phyloP scores from a whole-genome alignment of 2,329 filamentous ascomycete species.

The Alternaria gaisen region DNA sequence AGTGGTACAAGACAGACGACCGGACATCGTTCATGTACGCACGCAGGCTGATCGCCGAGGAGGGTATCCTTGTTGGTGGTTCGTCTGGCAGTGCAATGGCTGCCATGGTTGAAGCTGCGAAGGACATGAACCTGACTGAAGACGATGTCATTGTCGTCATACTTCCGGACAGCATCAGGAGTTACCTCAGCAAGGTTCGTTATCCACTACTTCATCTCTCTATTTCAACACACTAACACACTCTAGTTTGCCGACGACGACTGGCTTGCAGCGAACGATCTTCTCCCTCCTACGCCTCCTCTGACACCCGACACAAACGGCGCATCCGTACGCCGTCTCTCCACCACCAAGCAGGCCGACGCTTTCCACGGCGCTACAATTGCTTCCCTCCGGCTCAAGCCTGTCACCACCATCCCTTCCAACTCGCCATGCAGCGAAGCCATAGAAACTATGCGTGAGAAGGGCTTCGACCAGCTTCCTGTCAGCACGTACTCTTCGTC shows the following conservation, averaged over 20 bases:
- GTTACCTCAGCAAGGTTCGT: conserved; percentile 85
- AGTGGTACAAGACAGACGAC: conserved; percentile 99
- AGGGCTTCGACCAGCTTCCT: conserved; percentile 96
- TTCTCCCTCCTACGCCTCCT: conserved; percentile 72
- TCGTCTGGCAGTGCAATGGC: conserved; percentile 93
- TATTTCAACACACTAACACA: conserved; percentile 22
- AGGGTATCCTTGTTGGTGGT: conserved; percentile 91
- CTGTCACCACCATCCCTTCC: conserved; percentile 83
- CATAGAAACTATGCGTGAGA: conserved; percentile 97
- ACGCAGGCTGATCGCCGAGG: conserved; percentile 89
- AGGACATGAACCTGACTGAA: conserved; percentile 79
- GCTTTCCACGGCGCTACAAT: conserved; percentile 83
- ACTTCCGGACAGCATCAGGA: conserved; percentile 93
- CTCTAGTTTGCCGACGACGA: conserved; percentile 90
- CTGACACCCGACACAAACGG: conserved; percentile 34
- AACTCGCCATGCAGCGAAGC: conserved; percentile 81
- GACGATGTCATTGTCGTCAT: conserved; percentile 91
- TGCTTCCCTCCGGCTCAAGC: conserved; percentile 84
- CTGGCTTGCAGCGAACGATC: conserved; percentile 96
- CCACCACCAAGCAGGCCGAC: conserved; percentile 62
- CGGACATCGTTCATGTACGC: conserved; percentile 89
- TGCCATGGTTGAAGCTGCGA: conserved; percentile 77
- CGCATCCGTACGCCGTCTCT: conserved; percentile 46
- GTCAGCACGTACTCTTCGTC: conserved; percentile 70
- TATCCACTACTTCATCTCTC: background rate